Evolutionary conservation across 768 basidiomycete genomes (phyloP).

Genomic region (Termitomyces sp.): DNA sequence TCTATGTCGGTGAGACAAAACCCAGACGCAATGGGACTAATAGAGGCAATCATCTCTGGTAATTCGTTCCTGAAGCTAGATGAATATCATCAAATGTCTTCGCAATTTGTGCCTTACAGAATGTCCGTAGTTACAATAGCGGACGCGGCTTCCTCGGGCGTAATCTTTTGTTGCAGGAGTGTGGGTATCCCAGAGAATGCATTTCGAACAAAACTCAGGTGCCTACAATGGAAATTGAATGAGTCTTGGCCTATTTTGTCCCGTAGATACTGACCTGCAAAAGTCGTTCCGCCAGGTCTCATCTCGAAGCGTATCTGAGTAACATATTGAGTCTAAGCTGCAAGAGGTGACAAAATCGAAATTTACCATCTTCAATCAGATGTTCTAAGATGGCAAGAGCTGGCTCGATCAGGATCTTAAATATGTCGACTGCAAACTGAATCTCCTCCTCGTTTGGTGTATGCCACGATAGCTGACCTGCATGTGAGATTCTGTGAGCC

Average conservation of each 20-base stretch:
- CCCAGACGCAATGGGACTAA: slow-evolving; percentile 59
- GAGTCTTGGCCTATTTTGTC: neutral
- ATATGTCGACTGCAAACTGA: slow-evolving; percentile 67
- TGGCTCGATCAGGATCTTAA: slow-evolving; percentile 65
- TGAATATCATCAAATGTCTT: neutral
- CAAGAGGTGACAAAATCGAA: neutral
- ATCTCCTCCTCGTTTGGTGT: slow-evolving; percentile 69
- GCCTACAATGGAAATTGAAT: slow-evolving; percentile 31
- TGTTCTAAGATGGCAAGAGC: slow-evolving; percentile 52
- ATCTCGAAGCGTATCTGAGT: slow-evolving; percentile 45
- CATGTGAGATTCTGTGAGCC: neutral
- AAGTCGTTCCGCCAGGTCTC: slow-evolving; percentile 82
- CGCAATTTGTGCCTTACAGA: slow-evolving; percentile 41
- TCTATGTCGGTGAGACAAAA: slow-evolving; percentile 63
- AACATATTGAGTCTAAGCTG: neutral
- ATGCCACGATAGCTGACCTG: slow-evolving; percentile 69
- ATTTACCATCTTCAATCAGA: slow-evolving; percentile 52
- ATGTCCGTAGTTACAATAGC: slow-evolving; percentile 59
- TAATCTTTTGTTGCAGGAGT: slow-evolving; percentile 50
- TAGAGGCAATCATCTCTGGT: slow-evolving; percentile 71
- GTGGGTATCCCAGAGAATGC: slow-evolving; percentile 75
- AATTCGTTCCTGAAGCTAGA: slow-evolving; percentile 50
- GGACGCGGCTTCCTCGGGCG: slow-evolving; percentile 43
- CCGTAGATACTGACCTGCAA: slow-evolving; percentile 53
- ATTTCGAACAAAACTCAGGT: slow-evolving; percentile 70